These are phyloP conservation scores for Penicillium bovifimosum DNA, from an alignment of 495 filamentous ascomycete species.

Conservation along the genomic window DNA sequence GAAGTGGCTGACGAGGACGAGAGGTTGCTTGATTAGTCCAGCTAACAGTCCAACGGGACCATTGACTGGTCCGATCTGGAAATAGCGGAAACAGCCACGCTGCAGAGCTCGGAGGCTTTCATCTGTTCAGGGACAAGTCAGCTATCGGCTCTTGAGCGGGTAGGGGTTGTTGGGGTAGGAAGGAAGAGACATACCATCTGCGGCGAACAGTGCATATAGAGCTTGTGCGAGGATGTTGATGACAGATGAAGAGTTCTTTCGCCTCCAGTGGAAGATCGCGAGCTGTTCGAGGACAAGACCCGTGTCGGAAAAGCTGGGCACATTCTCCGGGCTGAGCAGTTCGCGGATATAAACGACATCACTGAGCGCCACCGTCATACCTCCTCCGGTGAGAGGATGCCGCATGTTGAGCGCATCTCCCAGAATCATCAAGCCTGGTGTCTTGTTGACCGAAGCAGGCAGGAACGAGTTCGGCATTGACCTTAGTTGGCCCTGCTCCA, in stretches of 20 bases:
- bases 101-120: slow-evolving; percentile 72
- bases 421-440: slow-evolving; percentile 72
- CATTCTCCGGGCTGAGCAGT: slow-evolving; percentile 57
- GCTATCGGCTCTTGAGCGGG: background rate
- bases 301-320: slow-evolving; percentile 67
- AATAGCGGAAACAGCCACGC: slow-evolving; percentile 89
- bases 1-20: slow-evolving; percentile 85
- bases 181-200: slow-evolving; percentile 52
- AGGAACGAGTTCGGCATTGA: slow-evolving; percentile 95
- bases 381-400: slow-evolving; percentile 87
- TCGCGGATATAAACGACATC: slow-evolving; percentile 73
- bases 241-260: slow-evolving; percentile 74
- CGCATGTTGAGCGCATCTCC: slow-evolving; percentile 97
- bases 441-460: slow-evolving; percentile 63
- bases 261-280: slow-evolving; percentile 74
- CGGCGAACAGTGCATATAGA: slow-evolving; percentile 85
- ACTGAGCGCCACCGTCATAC: slow-evolving; percentile 93
- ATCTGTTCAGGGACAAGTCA: slow-evolving; percentile 39
- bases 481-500: slow-evolving; percentile 65
- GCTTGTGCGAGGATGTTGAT: slow-evolving; percentile 96
- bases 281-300: slow-evolving; percentile 61
- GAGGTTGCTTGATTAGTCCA: slow-evolving; percentile 71
- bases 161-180: background rate
- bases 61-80: slow-evolving; percentile 69
- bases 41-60: slow-evolving; percentile 79